Evolutionary conservation across 768 basidiomycete species (phyloP), one percentile per base, ranked within the genome.

Genomic region (Trametes gibbosa): DNA sequence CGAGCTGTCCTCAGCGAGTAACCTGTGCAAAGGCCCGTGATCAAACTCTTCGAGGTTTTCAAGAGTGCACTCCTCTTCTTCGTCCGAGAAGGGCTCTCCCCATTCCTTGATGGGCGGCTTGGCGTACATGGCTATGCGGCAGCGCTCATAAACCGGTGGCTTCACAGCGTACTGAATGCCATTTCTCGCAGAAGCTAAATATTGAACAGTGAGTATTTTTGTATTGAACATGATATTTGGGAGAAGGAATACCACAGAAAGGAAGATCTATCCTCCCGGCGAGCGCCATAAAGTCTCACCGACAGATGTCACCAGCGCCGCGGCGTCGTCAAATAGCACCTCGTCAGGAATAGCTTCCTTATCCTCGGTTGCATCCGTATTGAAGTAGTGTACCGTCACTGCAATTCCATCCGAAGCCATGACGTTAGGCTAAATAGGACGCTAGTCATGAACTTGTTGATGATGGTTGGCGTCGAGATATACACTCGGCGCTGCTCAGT

Each of bases 1-100:
- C 6, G 12, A 25, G 10, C 29, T 1, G 17, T 2, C 21, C 10
- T 25, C 34, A 4, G 25, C 37, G 17, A 39, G n/a, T 9, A 58
- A 21, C 19, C 23, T 17, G 29, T 52, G 49, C 3, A 65, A 23
- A 12, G 13, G 6, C 16, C 29, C 42, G 37, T 58, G 46, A 16
- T 63, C 53, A 42, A 65, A 65, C 14, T 63, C 59, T 12, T 61
- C 61, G 19, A 65, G 39, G 8, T 63, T 43, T 6, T 47, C 43
- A 0, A 56, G 40, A 7, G 43, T n/a, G 51, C 59, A 58, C 17
- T 63, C 56, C 4, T 50, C 47, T 12, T 54, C 53, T n/a, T 47
- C 52, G 12, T n/a, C 13, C 0, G 9, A 13, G 14, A 42, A 39
- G 4, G 14, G 12, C 1, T 43, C 39, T 21, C n/a, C 47, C 61